Conservation (phyloP, 108 stramenopile genomes). For the Nitzschia sp. region DNA sequence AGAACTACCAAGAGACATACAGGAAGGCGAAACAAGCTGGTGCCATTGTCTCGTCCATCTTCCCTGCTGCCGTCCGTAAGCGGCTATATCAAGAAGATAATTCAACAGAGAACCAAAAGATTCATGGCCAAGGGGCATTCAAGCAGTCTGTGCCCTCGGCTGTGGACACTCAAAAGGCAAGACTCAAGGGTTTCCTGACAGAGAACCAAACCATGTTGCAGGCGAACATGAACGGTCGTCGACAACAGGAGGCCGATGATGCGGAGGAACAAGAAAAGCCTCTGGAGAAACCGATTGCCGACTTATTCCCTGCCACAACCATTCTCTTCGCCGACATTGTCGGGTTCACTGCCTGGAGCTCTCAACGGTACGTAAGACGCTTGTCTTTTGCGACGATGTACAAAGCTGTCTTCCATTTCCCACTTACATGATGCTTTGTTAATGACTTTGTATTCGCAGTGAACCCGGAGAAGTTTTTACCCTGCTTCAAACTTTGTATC, state of each 20-base stretch:
- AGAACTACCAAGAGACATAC: constrained; percentile 16
- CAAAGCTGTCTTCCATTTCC: too few species aligned
- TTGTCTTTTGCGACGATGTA: background rate
- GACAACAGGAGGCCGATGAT: background rate
- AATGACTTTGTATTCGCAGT: background rate
- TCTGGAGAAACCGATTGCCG: constrained; percentile 12
- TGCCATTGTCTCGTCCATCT: constrained; percentile 28
- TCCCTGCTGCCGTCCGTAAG: constrained; percentile 22
- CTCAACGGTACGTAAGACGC: constrained; percentile 15
- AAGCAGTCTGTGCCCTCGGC: constrained; percentile 15
- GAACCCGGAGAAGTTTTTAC: constrained; percentile 23
- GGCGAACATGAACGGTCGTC: background rate
- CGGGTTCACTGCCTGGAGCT: constrained; percentile 19
- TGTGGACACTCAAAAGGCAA: constrained; percentile 10
- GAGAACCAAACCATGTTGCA: background rate
- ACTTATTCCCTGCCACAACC: constrained; percentile 16
- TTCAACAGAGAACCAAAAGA: constrained; percentile 4
- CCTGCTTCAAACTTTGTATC: constrained; percentile 15
- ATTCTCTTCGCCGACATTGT: constrained; percentile 24
- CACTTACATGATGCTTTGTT: background rate
- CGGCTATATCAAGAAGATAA: constrained; percentile 26
- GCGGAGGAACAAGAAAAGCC: background rate
- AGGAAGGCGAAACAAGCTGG: constrained; percentile 14
- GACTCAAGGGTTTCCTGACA: constrained; percentile 12
- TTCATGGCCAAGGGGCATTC: constrained; percentile 7